Evolutionary conservation across 2,329 filamentous ascomycete genomes (phyloP).

Genomic region (Exophiala aquamarina): DNA sequence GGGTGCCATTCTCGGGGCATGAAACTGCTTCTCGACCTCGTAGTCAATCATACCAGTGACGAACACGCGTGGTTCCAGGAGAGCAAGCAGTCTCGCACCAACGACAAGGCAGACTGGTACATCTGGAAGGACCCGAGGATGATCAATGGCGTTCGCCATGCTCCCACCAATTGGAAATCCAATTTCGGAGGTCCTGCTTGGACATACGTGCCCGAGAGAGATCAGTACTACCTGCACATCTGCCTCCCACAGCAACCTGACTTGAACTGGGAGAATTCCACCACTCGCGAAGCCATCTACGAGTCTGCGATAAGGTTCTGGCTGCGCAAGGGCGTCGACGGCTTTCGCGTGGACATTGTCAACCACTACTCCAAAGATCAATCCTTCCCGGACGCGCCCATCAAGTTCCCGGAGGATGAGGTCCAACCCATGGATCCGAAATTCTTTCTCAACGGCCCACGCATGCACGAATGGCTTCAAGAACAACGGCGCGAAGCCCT

Average conservation of each 20-base stretch:
- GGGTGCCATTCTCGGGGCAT: slow-evolving; percentile 63
- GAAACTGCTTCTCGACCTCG: slow-evolving; percentile 70
- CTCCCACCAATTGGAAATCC: slow-evolving; percentile 57
- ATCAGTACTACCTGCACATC: slow-evolving; percentile 68
- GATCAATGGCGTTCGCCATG: slow-evolving; percentile 55
- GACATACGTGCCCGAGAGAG: slow-evolving; percentile 1
- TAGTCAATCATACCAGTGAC: slow-evolving; percentile 71
- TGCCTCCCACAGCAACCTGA: slow-evolving; percentile 72
- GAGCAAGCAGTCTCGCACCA: slow-evolving; percentile 39
- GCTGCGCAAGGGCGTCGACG: slow-evolving; percentile 67
- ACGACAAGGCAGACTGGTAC: slow-evolving; percentile 60
- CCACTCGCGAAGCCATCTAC: slow-evolving; percentile 64
- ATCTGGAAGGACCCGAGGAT: slow-evolving; percentile 62
- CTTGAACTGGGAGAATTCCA: slow-evolving; percentile 71
- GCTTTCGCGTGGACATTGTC: slow-evolving; percentile 60
- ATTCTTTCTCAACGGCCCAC: slow-evolving; percentile 53
- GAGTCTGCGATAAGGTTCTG: slow-evolving; percentile 69
- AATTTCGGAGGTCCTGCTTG: slow-evolving; percentile 33
- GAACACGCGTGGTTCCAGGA: slow-evolving; percentile 58
- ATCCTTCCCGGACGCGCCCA: slow-evolving; percentile 31
- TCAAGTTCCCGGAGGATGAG: slow-evolving; percentile 38
- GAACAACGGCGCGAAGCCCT: slow-evolving; percentile 53
- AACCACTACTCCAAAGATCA: slow-evolving; percentile 13
- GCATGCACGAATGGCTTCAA: slow-evolving; percentile 56
- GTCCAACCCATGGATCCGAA: slow-evolving; percentile 49